Percentiles rank a stretch among this genome's conserved stretches.
These are phyloP conservation scores for Colletotrichum sp. DNA, from an alignment of 2,329 filamentous ascomycete genomes.

Conservation along the genomic window DNA sequence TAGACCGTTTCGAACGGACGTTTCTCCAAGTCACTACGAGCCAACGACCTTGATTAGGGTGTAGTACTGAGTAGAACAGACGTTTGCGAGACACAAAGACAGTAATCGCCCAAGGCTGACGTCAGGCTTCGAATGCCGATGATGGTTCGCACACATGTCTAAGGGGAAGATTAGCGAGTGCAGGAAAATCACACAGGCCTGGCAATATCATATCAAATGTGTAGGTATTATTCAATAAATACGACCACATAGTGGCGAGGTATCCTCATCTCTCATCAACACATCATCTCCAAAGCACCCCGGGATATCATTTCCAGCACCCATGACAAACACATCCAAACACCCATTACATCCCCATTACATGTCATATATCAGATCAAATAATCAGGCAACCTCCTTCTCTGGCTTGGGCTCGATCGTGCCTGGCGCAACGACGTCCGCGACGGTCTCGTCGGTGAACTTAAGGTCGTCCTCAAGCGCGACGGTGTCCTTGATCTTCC, in stretches of 20 bases:
- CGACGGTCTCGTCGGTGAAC: constrained; percentile 82
- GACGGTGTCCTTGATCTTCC: constrained; percentile 84
- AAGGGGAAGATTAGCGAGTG: too few relatives aligned
- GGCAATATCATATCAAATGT: background rate
- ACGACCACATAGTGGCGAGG: background rate
- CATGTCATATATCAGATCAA: background rate
- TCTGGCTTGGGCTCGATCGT: background rate
- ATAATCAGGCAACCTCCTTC: background rate
- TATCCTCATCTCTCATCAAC: constrained; percentile 5
- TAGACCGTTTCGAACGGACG: too few relatives aligned
- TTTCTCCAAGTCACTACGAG: rapidly evolving
- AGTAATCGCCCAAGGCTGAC: too few relatives aligned
- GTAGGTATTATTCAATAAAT: background rate
- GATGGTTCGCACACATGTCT: too few relatives aligned
- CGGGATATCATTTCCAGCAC: constrained; percentile 1
- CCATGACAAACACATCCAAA: background rate
- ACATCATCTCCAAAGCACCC: background rate
- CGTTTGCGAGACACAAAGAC: too few relatives aligned
- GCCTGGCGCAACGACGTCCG: constrained; percentile 62
- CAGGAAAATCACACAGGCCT: background rate
- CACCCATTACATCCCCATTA: background rate
- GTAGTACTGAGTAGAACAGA: too few relatives aligned
- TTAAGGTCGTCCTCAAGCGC: constrained; percentile 80
- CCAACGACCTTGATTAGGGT: too few relatives aligned
- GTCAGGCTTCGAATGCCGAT: too few relatives aligned